phyloP scores from a whole-genome alignment of 2,329 filamentous ascomycete genomes.

The Penicillium sp. region DNA sequence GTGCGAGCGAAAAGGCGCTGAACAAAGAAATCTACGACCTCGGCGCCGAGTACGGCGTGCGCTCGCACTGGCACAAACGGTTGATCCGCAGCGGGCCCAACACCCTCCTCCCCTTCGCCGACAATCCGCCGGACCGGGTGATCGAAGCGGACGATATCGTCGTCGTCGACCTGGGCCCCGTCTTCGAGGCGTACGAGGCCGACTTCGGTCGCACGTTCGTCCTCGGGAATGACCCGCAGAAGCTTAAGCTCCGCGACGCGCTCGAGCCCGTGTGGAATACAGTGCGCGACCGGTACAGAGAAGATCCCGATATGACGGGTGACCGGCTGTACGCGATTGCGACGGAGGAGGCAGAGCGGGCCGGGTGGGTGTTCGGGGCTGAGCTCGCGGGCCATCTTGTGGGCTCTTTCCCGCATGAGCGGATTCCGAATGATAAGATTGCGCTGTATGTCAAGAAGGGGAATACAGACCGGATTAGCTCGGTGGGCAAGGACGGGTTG shows the following conservation, averaged over 20 bases:
- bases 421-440: constrained; percentile 55
- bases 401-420: constrained; percentile 57
- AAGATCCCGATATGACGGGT: constrained; percentile 54
- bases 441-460: constrained; percentile 53
- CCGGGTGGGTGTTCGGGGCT: constrained; percentile 53
- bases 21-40: constrained; percentile 55
- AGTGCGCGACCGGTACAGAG: constrained; percentile 49
- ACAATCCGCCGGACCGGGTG: constrained; percentile 56
- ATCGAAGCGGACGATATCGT: constrained; percentile 57
- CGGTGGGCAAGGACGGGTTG: constrained; percentile 46
- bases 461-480: constrained; percentile 32
- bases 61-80: constrained; percentile 60
- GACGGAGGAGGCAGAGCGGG: constrained; percentile 40
- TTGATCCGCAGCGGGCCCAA: constrained; percentile 57
- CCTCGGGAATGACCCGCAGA: constrained; percentile 53
- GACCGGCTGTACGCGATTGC: constrained; percentile 54
- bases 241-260: constrained; percentile 51
- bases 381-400: constrained; percentile 56
- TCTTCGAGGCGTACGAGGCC: constrained; percentile 59
- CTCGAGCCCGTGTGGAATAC: constrained; percentile 54
- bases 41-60: constrained; percentile 47
- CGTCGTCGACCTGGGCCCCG: constrained; percentile 57
- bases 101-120: constrained; percentile 53
- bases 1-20: constrained; percentile 54
- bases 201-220: constrained; percentile 61